These are phyloP conservation scores for Pythium aquatile DNA, from an alignment of 352 stramenopile species.

Conservation along the genomic window DNA sequence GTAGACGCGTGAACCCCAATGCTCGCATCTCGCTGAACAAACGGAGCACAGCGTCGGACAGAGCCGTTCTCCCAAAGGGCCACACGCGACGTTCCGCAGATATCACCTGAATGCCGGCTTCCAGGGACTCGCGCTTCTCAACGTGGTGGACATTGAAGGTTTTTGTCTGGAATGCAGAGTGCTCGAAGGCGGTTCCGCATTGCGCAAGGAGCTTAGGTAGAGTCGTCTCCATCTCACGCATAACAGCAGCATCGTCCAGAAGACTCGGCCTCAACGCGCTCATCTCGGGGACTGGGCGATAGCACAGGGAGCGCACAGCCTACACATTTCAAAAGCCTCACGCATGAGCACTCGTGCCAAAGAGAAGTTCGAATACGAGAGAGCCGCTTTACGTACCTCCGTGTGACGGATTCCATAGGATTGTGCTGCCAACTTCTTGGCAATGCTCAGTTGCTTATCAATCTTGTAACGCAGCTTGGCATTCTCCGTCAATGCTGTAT, in stretches of 20 bases:
- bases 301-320: constrained; percentile 1
- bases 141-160: constrained; percentile 1
- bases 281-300: neutral
- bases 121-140: constrained; percentile 2
- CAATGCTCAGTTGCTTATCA: constrained; percentile 28
- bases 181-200: neutral
- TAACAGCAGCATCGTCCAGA: neutral
- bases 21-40: neutral
- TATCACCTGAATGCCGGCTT: constrained; percentile 8
- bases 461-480: constrained; percentile 41
- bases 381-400: constrained; percentile 1
- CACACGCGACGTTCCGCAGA: constrained; percentile 9
- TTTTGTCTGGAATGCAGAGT: neutral
- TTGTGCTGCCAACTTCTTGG: constrained; percentile 4
- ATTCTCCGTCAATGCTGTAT: constrained; percentile 34
- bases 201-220: neutral
- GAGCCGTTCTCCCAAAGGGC: constrained; percentile 3
- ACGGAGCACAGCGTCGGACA: constrained; percentile 2
- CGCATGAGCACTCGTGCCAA: neutral
- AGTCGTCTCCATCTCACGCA: neutral
- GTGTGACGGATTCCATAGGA: neutral
- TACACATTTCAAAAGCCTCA: neutral
- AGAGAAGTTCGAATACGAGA: too few relatives aligned
- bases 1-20: neutral
- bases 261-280: neutral